phyloP scores from a whole-genome alignment of 306 rosid species.

The Medicago ruthenica region DNA sequence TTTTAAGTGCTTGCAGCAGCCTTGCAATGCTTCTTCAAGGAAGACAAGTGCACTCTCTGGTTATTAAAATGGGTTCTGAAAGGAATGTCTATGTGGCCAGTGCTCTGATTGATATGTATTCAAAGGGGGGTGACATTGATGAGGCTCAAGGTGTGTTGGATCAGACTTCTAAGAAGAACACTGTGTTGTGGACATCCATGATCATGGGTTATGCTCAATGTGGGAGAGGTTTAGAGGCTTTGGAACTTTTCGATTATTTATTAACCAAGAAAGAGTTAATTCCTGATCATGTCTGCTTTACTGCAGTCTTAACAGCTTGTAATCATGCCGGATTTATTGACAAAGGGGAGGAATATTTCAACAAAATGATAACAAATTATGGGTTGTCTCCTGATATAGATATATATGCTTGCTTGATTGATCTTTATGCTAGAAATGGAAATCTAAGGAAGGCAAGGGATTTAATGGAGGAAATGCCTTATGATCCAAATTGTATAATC shows the following conservation, averaged over 20 bases:
- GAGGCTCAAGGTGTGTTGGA: conserved; percentile 57
- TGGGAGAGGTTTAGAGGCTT: conserved; percentile 64
- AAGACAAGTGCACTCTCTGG: conserved; percentile 62
- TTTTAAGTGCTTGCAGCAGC: conserved; percentile 67
- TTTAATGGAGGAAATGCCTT: conserved; percentile 68
- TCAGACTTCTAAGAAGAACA: conserved; percentile 52
- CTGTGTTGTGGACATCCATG: conserved; percentile 66
- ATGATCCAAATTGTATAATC: conserved; percentile 59
- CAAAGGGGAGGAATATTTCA: conserved; percentile 61
- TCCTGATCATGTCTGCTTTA: conserved; percentile 64
- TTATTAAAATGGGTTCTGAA: conserved; percentile 63
- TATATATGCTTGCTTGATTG: conserved; percentile 72
- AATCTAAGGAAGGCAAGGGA: conserved; percentile 60
- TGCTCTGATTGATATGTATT: conserved; percentile 75
- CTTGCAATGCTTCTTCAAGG: conserved; percentile 63
- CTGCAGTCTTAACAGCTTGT: conserved; percentile 69
- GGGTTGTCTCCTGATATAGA: conserved; percentile 57
- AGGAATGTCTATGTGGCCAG: conserved; percentile 63
- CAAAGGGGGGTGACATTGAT: conserved; percentile 64
- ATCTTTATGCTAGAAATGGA: conserved; percentile 73
- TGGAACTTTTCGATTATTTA: conserved; percentile 62
- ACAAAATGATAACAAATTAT: conserved; percentile 53
- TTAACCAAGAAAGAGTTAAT: conserved; percentile 47
- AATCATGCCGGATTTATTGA: conserved; percentile 66
- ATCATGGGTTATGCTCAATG: conserved; percentile 70